Evolutionary conservation across 73 alveolate genomes (phyloP).

Genomic region (Stentor coeruleus): DNA sequence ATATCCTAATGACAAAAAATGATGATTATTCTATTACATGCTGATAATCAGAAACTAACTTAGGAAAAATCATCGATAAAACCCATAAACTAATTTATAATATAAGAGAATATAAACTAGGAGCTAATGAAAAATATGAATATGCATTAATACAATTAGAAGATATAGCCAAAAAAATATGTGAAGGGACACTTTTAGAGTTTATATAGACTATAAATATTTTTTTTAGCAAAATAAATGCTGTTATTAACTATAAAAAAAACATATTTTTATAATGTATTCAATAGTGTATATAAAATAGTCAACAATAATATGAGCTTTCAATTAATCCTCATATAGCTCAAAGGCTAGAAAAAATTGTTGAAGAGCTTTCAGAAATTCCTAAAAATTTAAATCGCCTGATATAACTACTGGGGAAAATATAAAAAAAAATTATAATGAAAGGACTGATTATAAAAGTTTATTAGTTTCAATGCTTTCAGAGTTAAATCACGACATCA

Average conservation of each 20-base stretch:
- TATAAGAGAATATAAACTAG: not conserved
- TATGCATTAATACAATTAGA: not conserved
- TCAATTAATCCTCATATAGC: too few species aligned
- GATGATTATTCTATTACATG: slow-evolving; percentile 36
- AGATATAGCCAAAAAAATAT: not conserved
- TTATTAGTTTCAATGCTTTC: not conserved
- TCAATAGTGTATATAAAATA: too few species aligned
- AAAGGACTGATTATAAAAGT: not conserved
- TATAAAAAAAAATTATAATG: not conserved
- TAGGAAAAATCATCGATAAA: not conserved
- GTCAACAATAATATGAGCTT: too few species aligned
- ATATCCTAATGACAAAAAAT: slow-evolving; percentile 24
- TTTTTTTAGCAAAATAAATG: too few species aligned
- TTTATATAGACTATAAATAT: not conserved
- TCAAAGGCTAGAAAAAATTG: not conserved
- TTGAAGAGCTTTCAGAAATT: not conserved
- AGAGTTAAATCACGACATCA: not conserved
- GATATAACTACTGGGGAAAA: not conserved
- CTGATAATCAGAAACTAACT: not conserved
- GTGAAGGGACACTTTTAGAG: not conserved
- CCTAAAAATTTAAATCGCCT: not conserved
- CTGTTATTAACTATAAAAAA: too few species aligned
- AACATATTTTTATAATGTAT: too few species aligned
- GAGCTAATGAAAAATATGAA: not conserved
- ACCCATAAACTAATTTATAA: not conserved